Evolutionary conservation across 2,329 filamentous ascomycete genomes (phyloP).

Genomic region (Fusarium tuaranense): DNA sequence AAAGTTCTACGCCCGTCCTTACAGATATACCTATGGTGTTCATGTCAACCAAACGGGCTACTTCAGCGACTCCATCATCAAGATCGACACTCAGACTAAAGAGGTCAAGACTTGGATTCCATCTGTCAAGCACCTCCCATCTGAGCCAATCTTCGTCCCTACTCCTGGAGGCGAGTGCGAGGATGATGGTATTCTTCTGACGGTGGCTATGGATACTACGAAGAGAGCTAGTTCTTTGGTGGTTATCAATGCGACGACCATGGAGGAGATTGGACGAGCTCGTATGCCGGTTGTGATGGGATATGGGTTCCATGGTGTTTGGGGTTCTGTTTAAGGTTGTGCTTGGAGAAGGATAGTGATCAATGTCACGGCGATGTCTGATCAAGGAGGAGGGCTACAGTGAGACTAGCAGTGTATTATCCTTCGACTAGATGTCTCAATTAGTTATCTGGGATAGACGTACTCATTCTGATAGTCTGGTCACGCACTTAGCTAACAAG

Average conservation of each 20-base stretch:
- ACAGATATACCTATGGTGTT: constrained; percentile 16
- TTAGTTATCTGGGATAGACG: rapidly evolving
- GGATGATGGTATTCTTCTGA: constrained; percentile 14
- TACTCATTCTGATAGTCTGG: background rate
- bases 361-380: background rate
- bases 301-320: constrained; percentile 15
- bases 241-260: constrained; percentile 9
- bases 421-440: background rate
- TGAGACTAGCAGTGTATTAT: background rate
- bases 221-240: constrained; percentile 15
- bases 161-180: constrained; percentile 1
- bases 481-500: background rate
- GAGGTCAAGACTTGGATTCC: constrained; percentile 4
- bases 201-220: constrained; percentile 9
- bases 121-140: constrained; percentile 1
- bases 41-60: constrained; percentile 6
- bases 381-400: background rate
- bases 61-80: constrained; percentile 27
- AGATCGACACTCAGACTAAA: constrained; percentile 20
- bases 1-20: background rate
- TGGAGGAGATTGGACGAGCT: constrained; percentile 15
- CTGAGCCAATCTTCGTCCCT: constrained; percentile 18
- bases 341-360: background rate
- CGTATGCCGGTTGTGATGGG: constrained; percentile 19
- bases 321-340: background rate